Evolutionary conservation across 148 eudicot genomes (phyloP).

Genomic region (Camellia sinensis): DNA sequence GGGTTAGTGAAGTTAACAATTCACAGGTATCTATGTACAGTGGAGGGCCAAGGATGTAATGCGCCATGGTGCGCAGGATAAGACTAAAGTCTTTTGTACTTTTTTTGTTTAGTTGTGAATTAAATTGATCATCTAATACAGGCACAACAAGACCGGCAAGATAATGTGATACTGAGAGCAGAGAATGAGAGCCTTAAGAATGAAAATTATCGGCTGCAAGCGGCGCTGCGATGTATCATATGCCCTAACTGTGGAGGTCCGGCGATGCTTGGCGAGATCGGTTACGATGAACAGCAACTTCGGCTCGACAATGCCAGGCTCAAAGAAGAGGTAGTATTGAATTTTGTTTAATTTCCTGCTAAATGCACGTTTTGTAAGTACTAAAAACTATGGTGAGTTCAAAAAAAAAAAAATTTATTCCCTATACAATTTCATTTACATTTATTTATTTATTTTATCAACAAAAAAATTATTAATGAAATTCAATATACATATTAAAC

Average conservation of each 20-base stretch:
- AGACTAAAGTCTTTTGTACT: background rate
- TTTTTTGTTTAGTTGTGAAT: background rate
- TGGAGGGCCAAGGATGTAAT: background rate
- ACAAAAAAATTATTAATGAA: no score
- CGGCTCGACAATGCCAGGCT: conserved; percentile 82
- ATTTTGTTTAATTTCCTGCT: background rate
- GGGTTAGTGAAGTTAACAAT: background rate
- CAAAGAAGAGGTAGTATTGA: conserved; percentile 74
- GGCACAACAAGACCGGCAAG: conserved; percentile 95
- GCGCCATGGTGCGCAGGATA: conserved; percentile 14
- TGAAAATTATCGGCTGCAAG: conserved; percentile 77
- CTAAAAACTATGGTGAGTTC: background rate
- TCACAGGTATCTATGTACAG: background rate
- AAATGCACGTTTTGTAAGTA: no score
- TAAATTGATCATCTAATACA: background rate
- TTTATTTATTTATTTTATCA: no score
- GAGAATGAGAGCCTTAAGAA: conserved; percentile 87
- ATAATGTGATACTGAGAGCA: conserved; percentile 67
- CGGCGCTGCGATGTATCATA: conserved; percentile 60
- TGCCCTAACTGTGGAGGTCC: conserved; percentile 92
- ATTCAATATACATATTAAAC: no score
- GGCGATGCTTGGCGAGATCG: conserved; percentile 71
- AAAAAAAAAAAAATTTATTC: no score
- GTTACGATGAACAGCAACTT: conserved; percentile 82
- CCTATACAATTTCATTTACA: no score